These are phyloP conservation scores for Russula ochroleuca DNA, from an alignment of 768 basidiomycete genomes.

Conservation along the genomic window DNA sequence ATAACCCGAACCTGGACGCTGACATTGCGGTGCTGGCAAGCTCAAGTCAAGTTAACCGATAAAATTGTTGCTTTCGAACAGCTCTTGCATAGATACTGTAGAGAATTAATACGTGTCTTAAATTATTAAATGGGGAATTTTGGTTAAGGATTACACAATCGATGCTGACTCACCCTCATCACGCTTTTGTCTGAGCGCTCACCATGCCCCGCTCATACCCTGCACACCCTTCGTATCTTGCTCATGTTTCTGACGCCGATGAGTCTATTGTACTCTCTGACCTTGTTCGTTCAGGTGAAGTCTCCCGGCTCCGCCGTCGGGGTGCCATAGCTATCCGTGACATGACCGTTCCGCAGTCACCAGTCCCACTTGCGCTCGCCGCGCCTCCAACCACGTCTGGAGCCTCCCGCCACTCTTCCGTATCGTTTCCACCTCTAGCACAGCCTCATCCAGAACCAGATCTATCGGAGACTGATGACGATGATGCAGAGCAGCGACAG, in stretches of 20 bases:
- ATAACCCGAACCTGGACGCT: slow-evolving; percentile 22
- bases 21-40: slow-evolving; percentile 24
- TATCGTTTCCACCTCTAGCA: slow-evolving; percentile 2
- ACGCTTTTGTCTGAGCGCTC: slow-evolving; percentile 2
- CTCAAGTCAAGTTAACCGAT: slow-evolving; percentile 6
- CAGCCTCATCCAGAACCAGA: slow-evolving; percentile 15
- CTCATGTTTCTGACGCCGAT: slow-evolving; percentile 46
- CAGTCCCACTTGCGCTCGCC: slow-evolving; percentile 11
- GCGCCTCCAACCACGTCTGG: slow-evolving; percentile 11
- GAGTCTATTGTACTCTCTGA: slow-evolving; percentile 70
- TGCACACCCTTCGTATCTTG: slow-evolving; percentile 9
- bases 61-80: not conserved
- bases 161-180: not conserved
- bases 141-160: slow-evolving; percentile 1
- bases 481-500: slow-evolving; percentile 13
- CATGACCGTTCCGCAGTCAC: slow-evolving; percentile 28
- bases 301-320: slow-evolving; percentile 65
- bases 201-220: slow-evolving; percentile 22
- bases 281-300: slow-evolving; percentile 68
- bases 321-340: slow-evolving; percentile 58
- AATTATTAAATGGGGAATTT: too few relatives aligned
- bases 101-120: too few relatives aligned
- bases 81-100: too few relatives aligned
- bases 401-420: not conserved
- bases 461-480: slow-evolving; percentile 19